Conservation (phyloP, 768 basidiomycete genomes). For the Leucosporidium yakuticum region DNA sequence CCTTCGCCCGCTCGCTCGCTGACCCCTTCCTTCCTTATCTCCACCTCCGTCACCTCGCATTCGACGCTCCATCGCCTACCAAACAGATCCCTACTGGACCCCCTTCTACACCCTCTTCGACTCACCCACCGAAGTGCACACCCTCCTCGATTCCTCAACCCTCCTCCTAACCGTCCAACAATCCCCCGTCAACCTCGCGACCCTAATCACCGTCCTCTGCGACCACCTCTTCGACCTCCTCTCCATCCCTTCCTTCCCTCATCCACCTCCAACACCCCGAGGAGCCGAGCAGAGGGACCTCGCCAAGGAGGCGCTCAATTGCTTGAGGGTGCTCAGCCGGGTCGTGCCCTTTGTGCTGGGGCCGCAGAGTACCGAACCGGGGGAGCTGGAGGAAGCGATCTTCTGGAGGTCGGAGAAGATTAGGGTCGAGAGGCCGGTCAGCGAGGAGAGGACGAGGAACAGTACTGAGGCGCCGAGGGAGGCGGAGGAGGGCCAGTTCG, state of each 20-base stretch:
- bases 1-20: neutral
- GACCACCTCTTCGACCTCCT: constrained; percentile 15
- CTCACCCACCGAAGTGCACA: constrained; percentile 12
- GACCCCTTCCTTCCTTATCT: neutral
- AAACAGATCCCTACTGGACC: constrained; percentile 26
- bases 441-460: constrained; percentile 19
- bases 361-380: constrained; percentile 42
- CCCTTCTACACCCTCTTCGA: constrained; percentile 20
- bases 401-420: constrained; percentile 67
- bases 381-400: constrained; percentile 70
- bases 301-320: constrained; percentile 76
- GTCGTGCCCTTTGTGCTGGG: constrained; percentile 86
- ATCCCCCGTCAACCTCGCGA: constrained; percentile 19
- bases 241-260: constrained; percentile 12
- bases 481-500: constrained; percentile 56
- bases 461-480: constrained; percentile 7
- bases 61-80: neutral
- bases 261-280: neutral
- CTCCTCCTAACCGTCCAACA: constrained; percentile 8
- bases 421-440: constrained; percentile 44
- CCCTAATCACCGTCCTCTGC: constrained; percentile 23
- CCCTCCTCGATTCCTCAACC: constrained; percentile 21
- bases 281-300: constrained; percentile 48
- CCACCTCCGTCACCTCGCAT: neutral
- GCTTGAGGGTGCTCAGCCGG: constrained; percentile 80